Base-by-base conservation (phyloP, 129 eudicot species). In the Artemisia argyi region DNA sequence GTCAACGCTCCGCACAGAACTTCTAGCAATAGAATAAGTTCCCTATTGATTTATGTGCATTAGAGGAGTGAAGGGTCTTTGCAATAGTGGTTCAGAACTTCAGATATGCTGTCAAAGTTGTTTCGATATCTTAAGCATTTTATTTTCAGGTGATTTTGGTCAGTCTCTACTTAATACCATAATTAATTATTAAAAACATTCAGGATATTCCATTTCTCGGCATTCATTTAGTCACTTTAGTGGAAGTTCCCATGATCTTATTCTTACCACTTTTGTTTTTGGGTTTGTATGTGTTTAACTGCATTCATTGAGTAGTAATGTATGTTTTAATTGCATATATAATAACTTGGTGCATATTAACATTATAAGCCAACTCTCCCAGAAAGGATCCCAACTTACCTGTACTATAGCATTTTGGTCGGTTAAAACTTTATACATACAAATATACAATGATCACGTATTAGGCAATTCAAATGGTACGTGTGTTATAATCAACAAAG, bases 61-160 rank as follows among this genome's bases (percentile, higher is more conserved):
- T 0, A 7, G 26, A 17, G 60, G 26, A 8, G 60, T 0, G 60
- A 6, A 55, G 4, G 3, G 4, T 11, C 22, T 55, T 55, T 55
- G 61, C 26, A 18, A 55, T 55, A 55, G 61, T 55, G 61, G 61
- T 55, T 17, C 24, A n/a, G n/a, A n/a, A n/a, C n/a, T n/a, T n/a
- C n/a, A 17, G 61, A 19, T 55, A 18, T 55, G 26, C 61, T 55
- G 61, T 55, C 61, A 55, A 55, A 7, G 24, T 17, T 8, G 1
- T 17, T 55, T 55, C 26, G 20, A n/a, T 17, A 55, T 17, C 61
- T 55, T 17, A 17, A 22, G 4, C 18, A 55, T 17, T 53, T 55
- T 55, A 55, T n/a, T 55, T 6, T 55, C 61, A 55, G 18, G 59
- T n/a, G 59, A 7, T 55, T 55, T 17, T 55, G 56, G 26, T 16